phyloP scores from a whole-genome alignment of 2,329 filamentous ascomycete species.

The Fusarium napiforme region DNA sequence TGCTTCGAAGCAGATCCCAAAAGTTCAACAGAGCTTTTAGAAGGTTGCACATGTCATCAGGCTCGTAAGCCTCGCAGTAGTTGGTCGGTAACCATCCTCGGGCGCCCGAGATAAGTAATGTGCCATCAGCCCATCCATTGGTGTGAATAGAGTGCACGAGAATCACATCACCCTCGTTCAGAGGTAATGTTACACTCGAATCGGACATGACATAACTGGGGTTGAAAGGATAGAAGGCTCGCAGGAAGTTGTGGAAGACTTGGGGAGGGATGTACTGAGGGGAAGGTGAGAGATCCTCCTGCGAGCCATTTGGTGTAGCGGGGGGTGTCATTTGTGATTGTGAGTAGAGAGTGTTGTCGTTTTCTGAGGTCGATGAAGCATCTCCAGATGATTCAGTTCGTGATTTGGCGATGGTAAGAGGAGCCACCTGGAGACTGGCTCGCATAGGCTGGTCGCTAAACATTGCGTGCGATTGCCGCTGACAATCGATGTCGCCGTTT shows the following conservation, averaged over 20 bases:
- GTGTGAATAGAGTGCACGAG: slow-evolving; percentile 96
- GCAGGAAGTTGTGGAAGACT: slow-evolving; percentile 92
- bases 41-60: slow-evolving; percentile 84
- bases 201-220: slow-evolving; percentile 81
- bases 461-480: slow-evolving; percentile 51
- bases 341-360: slow-evolving; percentile 56
- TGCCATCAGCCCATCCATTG: slow-evolving; percentile 98
- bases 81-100: slow-evolving; percentile 98
- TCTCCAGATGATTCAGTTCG: slow-evolving; percentile 43
- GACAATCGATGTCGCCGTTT: slow-evolving; percentile 35
- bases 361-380: slow-evolving; percentile 46
- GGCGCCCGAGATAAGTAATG: slow-evolving; percentile 83
- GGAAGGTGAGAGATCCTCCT: slow-evolving; percentile 63
- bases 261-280: slow-evolving; percentile 61
- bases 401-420: slow-evolving; percentile 64
- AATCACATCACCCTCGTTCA: slow-evolving; percentile 91
- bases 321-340: slow-evolving; percentile 80
- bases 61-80: slow-evolving; percentile 96
- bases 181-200: slow-evolving; percentile 85
- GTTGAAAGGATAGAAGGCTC: slow-evolving; percentile 93
- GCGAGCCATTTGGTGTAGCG: slow-evolving; percentile 75
- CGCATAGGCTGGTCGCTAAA: slow-evolving; percentile 59
- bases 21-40: slow-evolving; percentile 89
- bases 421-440: slow-evolving; percentile 71
- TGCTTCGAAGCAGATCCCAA: too few relatives aligned